Percentiles rank a stretch among this genome's conserved stretches.
Conservation (phyloP, 2,329 filamentous ascomycete genomes). For the Monosporascus sp. region DNA sequence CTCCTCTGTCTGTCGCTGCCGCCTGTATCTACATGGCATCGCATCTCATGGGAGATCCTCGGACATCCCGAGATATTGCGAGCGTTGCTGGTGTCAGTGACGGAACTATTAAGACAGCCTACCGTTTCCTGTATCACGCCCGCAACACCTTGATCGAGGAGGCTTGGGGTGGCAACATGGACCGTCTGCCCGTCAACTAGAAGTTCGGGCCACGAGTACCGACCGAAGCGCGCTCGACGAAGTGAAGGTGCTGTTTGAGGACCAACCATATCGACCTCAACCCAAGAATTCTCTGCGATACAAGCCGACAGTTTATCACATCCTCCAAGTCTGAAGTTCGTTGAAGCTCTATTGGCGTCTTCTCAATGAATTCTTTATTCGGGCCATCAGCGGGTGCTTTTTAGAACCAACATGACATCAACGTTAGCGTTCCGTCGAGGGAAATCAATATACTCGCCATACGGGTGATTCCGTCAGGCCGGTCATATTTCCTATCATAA, state of each 20-base stretch:
- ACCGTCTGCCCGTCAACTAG: conserved; percentile 61
- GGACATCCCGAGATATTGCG: conserved; percentile 82
- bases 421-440: not conserved
- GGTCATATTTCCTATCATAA: not conserved
- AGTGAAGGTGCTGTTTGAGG: not conserved
- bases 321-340: not conserved
- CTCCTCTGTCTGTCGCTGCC: conserved; percentile 87
- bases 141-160: conserved; percentile 69
- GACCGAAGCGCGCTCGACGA: not conserved
- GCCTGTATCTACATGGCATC: conserved; percentile 97
- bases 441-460: not conserved
- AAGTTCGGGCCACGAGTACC: not conserved
- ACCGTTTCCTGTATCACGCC: conserved; percentile 78
- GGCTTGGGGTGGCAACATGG: conserved; percentile 69
- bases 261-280: no score
- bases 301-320: no score
- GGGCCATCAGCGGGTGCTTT: not conserved
- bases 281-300: no score
- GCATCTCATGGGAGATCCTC: conserved; percentile 74
- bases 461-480: conserved; percentile 5
- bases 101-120: conserved; percentile 92
- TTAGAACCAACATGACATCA: not conserved
- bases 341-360: not conserved
- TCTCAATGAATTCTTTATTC: not conserved
- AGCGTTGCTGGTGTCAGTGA: conserved; percentile 85